phyloP scores from a whole-genome alignment of 2,329 filamentous ascomycete species.

The Thyridium curvatum region DNA sequence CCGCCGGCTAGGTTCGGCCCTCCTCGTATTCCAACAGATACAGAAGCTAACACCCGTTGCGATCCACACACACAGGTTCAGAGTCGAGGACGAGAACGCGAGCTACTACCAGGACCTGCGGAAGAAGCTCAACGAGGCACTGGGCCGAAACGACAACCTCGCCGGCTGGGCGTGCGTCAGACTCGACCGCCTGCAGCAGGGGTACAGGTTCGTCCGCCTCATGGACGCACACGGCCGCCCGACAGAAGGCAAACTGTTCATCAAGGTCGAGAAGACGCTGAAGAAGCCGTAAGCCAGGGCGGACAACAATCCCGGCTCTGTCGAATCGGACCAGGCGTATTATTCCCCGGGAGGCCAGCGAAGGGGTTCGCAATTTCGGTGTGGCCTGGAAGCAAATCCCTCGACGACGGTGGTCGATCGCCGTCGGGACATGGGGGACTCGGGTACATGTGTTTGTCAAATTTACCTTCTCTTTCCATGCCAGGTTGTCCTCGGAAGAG shows the following conservation, averaged over 20 bases:
- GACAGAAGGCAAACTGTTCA: constrained; percentile 41
- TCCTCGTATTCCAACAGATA: background rate
- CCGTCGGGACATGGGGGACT: too few species aligned
- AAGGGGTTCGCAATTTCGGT: too few species aligned
- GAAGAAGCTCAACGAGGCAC: constrained; percentile 2
- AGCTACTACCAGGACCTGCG: constrained; percentile 24
- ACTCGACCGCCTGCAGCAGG: constrained; percentile 48
- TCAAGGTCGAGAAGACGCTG: constrained; percentile 43
- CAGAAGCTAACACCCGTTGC: background rate
- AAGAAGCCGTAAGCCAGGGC: too few species aligned
- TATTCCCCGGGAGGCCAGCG: too few species aligned
- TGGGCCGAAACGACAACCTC: constrained; percentile 14
- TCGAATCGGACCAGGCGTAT: too few species aligned
- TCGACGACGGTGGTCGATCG: too few species aligned
- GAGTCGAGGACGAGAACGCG: constrained; percentile 42
- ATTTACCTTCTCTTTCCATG: too few species aligned
- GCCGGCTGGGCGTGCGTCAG: constrained; percentile 54
- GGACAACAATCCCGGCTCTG: too few species aligned
- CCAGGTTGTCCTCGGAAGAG: too few species aligned
- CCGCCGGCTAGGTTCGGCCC: constrained; percentile 1
- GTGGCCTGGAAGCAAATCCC: too few species aligned
- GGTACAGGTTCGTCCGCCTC: constrained; percentile 49
- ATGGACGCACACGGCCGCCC: constrained; percentile 36
- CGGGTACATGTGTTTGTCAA: too few species aligned
- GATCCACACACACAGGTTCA: constrained; percentile 34